Percentiles rank a stretch among this genome's conserved stretches.
Evolutionary conservation across 148 eudicot species (phyloP).

Genomic region (Persicaria tinctoria): DNA sequence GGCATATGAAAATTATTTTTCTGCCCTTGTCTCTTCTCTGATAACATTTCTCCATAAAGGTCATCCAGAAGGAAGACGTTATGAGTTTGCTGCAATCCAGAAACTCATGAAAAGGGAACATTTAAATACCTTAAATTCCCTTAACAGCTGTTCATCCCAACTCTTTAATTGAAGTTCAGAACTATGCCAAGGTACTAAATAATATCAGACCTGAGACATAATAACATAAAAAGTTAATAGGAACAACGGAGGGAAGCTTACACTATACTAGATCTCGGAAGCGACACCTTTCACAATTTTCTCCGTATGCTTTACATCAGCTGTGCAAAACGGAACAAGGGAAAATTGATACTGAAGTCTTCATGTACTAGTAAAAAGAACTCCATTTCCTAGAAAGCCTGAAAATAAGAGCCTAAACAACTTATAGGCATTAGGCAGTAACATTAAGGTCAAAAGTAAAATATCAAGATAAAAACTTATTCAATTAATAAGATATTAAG

Average conservation of each 20-base stretch:
- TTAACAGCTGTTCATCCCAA: background rate
- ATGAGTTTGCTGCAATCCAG: background rate
- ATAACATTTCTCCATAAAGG: background rate
- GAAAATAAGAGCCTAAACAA: background rate
- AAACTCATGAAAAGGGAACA: background rate
- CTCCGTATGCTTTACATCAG: background rate
- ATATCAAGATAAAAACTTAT: background rate
- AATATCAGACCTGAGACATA: background rate
- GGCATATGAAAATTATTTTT: background rate
- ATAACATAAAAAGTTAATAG: too few species aligned
- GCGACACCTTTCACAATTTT: background rate
- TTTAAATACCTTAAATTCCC: background rate
- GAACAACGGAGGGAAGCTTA: too few species aligned
- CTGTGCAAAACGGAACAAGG: background rate
- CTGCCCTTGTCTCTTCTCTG: background rate
- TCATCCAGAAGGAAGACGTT: background rate
- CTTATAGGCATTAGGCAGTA: background rate
- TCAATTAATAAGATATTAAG: background rate
- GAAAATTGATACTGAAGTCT: background rate
- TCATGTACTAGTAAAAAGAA: background rate
- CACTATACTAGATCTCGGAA: background rate
- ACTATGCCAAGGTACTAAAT: background rate
- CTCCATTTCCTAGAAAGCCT: background rate
- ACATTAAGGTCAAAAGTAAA: background rate
- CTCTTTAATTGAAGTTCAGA: background rate